A percentile compares a stretch with the other conserved stretches of the same genome.
These are phyloP conservation scores for Parasarocladium wereldwijsianum DNA, from an alignment of 2,329 filamentous ascomycete genomes.

Conservation along the genomic window DNA sequence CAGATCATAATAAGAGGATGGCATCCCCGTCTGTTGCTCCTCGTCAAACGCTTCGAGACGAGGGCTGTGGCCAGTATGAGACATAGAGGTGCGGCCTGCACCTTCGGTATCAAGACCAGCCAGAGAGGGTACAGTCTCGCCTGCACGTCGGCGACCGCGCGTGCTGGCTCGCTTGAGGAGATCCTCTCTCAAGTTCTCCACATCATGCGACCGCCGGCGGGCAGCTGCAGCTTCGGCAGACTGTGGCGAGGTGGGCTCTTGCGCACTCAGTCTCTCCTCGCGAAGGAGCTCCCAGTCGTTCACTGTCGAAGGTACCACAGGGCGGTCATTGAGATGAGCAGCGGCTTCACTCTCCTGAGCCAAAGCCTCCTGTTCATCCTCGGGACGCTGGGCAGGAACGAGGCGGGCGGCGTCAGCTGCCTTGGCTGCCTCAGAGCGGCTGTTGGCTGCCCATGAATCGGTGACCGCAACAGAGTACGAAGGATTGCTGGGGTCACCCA, in stretches of 20 bases:
- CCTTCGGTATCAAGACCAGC: constrained; percentile 5
- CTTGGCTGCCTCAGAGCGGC: constrained; percentile 39
- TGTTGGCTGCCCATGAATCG: constrained; percentile 49
- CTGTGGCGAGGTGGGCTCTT: constrained; percentile 8
- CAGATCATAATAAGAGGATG: constrained; percentile 16
- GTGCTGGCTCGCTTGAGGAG: constrained; percentile 27
- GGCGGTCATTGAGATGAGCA: constrained; percentile 26
- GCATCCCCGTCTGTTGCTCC: constrained; percentile 23
- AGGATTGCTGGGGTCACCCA: constrained; percentile 59
- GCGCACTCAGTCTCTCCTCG: constrained; percentile 1
- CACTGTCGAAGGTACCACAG: constrained; percentile 11
- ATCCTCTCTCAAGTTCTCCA: constrained; percentile 21
- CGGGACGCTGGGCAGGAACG: constrained; percentile 29
- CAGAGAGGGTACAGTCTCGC: constrained; percentile 26
- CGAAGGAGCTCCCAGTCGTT: constrained; percentile 5
- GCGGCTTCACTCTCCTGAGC: constrained; percentile 28
- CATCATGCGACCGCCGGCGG: constrained; percentile 21
- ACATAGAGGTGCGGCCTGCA: background rate
- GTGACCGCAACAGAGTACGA: constrained; percentile 65
- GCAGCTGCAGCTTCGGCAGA: constrained; percentile 14
- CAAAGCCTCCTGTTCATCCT: constrained; percentile 13
- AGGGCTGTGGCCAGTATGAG: constrained; percentile 15
- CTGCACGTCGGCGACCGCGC: constrained; percentile 32
- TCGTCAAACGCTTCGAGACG: constrained; percentile 25
- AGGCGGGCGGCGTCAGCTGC: constrained; percentile 52